A percentile compares a stretch with the other conserved stretches of the same genome.
Conservation (phyloP, 495 filamentous ascomycete genomes). For the Penicillium atrosanguineum region DNA sequence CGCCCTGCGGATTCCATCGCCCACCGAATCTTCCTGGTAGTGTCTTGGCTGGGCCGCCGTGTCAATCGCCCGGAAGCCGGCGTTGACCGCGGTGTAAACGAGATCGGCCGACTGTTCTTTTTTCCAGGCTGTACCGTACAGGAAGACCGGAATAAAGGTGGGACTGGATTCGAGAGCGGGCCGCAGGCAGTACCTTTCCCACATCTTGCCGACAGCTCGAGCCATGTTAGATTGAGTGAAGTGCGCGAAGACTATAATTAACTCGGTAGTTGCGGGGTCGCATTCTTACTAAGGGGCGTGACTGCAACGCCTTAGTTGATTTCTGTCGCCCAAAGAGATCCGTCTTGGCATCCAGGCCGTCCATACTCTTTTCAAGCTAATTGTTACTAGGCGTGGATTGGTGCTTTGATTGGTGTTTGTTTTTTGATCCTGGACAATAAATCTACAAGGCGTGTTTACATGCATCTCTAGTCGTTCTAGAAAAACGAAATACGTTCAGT, state of each 20-base stretch:
- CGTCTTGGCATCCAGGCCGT: neutral
- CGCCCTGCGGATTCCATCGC: constrained; percentile 58
- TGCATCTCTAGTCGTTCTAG: neutral
- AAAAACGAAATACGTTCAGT: neutral
- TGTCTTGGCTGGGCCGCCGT: constrained; percentile 79
- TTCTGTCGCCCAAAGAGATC: neutral
- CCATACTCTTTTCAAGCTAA: neutral
- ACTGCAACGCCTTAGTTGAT: neutral
- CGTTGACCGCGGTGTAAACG: constrained; percentile 64
- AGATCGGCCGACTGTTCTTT: constrained; percentile 65
- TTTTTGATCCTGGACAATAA: neutral
- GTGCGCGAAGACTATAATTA: neutral
- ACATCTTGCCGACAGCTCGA: constrained; percentile 29
- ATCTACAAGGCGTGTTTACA: too few species aligned
- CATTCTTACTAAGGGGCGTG: neutral
- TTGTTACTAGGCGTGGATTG: neutral
- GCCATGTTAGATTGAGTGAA: constrained; percentile 16
- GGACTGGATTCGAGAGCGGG: constrained; percentile 26
- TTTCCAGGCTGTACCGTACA: constrained; percentile 92
- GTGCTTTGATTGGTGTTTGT: neutral
- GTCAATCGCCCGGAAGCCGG: constrained; percentile 74
- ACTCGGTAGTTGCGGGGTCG: constrained; percentile 3
- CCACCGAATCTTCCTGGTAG: constrained; percentile 72
- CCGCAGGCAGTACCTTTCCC: constrained; percentile 36
- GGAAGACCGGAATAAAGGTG: constrained; percentile 49